A percentile compares a stretch with the other conserved stretches of the same genome.
These are phyloP conservation scores for Xylaria cubensis DNA, from an alignment of 495 filamentous ascomycete genomes.

Conservation along the genomic window DNA sequence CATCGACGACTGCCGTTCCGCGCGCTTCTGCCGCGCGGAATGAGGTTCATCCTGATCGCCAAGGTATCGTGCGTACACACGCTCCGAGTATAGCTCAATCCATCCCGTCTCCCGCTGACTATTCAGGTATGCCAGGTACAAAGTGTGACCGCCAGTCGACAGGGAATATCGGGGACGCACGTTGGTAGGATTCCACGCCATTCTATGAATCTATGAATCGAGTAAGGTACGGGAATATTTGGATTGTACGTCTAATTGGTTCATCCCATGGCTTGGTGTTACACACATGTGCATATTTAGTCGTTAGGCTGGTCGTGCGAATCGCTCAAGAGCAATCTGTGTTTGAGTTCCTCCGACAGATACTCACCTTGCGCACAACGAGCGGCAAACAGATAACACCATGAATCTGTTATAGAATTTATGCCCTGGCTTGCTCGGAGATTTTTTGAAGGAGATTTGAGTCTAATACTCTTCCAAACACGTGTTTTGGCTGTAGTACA, in stretches of 20 bases:
- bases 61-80: neutral
- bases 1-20: constrained; percentile 1
- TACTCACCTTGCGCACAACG: neutral
- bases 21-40: neutral
- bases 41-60: neutral
- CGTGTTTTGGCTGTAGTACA: neutral
- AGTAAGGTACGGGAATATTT: neutral
- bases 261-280: neutral
- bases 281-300: neutral
- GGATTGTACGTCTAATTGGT: neutral
- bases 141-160: neutral
- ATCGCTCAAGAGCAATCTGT: too few species aligned
- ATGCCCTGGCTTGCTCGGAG: neutral
- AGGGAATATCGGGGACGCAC: neutral
- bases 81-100: neutral
- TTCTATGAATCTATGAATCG: neutral
- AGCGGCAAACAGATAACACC: neutral
- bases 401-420: neutral
- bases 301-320: neutral
- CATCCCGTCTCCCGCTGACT: neutral
- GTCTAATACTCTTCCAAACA: neutral
- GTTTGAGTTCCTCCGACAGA: too few species aligned
- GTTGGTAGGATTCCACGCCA: neutral
- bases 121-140: neutral
- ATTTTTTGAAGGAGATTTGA: neutral